These are phyloP conservation scores for Intubia oerlemansii DNA, from an alignment of 2,329 filamentous ascomycete species.

Conservation along the genomic window DNA sequence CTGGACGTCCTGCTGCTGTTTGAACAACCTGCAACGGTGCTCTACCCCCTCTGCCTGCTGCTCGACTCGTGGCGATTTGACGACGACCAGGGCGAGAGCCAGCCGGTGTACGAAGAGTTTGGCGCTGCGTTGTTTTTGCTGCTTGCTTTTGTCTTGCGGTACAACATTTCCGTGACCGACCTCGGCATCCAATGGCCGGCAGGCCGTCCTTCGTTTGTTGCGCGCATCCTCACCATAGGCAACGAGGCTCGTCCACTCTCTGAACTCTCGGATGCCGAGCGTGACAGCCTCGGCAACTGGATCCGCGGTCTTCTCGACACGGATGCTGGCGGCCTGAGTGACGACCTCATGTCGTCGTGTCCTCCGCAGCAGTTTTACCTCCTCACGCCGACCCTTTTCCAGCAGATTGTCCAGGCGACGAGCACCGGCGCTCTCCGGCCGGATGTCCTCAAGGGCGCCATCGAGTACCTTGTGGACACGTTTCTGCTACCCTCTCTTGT, in stretches of 20 bases:
- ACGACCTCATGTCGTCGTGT: conserved; percentile 65
- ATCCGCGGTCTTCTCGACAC: conserved; percentile 57
- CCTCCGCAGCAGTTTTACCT: conserved; percentile 67
- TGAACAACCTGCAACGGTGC: conserved; percentile 43
- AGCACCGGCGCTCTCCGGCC: conserved; percentile 43
- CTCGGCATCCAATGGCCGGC: conserved; percentile 32
- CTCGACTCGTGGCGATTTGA: conserved; percentile 66
- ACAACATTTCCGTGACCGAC: conserved; percentile 41
- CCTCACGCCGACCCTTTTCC: conserved; percentile 55
- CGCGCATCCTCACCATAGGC: conserved; percentile 39
- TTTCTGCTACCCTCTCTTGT: conserved; percentile 64
- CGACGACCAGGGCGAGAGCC: conserved; percentile 61
- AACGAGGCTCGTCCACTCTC: conserved; percentile 33
- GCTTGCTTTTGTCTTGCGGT: conserved; percentile 55
- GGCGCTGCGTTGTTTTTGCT: conserved; percentile 55
- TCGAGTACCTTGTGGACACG: conserved; percentile 64
- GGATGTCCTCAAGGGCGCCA: conserved; percentile 49
- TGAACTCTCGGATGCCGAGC: conserved; percentile 42
- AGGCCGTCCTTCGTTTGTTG: conserved; percentile 50
- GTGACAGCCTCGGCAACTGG: conserved; percentile 49
- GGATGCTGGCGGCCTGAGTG: conserved; percentile 50
- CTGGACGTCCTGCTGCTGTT: conserved; percentile 62
- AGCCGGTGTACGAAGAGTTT: conserved; percentile 73
- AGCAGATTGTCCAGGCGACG: conserved; percentile 51
- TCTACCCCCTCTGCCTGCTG: conserved; percentile 53